A percentile compares a stretch with the other conserved stretches of the same genome.
phyloP scores from a whole-genome alignment of 2,329 filamentous ascomycete genomes.

The Fonsecaea multimorphosa region DNA sequence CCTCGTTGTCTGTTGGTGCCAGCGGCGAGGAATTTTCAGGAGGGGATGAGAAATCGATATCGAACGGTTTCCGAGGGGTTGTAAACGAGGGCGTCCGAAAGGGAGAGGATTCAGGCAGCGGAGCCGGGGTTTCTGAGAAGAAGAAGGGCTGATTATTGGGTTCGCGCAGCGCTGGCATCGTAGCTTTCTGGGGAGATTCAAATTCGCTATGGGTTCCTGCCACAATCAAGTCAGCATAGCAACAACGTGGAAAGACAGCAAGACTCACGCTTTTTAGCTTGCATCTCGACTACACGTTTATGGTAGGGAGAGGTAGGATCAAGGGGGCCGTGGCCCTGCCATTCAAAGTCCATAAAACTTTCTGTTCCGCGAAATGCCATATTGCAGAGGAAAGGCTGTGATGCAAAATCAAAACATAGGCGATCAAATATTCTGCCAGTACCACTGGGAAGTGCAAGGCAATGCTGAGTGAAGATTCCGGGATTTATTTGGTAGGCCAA shows the following conservation, averaged over 20 bases:
- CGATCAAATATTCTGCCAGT: conserved; percentile 3
- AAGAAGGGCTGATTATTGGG: conserved; percentile 58
- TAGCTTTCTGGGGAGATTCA: conserved; percentile 57
- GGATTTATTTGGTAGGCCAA: conserved; percentile 3
- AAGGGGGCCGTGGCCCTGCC: conserved; percentile 53
- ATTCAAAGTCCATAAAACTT: conserved; percentile 60
- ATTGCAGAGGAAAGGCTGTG: neutral
- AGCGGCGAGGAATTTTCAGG: conserved; percentile 55
- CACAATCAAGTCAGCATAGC: conserved; percentile 25
- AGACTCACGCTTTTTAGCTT: conserved; percentile 52
- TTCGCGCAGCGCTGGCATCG: conserved; percentile 55
- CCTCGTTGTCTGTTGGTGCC: conserved; percentile 55
- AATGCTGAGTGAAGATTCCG: neutral
- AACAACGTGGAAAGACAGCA: conserved; percentile 3
- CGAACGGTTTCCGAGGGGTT: conserved; percentile 54
- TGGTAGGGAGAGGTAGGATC: conserved; percentile 55
- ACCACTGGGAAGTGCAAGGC: conserved; percentile 2
- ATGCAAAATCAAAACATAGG: neutral
- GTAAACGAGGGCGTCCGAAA: conserved; percentile 54
- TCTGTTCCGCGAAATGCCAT: conserved; percentile 46
- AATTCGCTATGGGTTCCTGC: conserved; percentile 51
- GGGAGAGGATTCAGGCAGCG: conserved; percentile 43
- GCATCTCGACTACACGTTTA: conserved; percentile 51
- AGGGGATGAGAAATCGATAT: conserved; percentile 56
- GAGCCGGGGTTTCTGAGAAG: conserved; percentile 51